phyloP scores from a whole-genome alignment of 352 stramenopile genomes.

The Bremia lactucae region DNA sequence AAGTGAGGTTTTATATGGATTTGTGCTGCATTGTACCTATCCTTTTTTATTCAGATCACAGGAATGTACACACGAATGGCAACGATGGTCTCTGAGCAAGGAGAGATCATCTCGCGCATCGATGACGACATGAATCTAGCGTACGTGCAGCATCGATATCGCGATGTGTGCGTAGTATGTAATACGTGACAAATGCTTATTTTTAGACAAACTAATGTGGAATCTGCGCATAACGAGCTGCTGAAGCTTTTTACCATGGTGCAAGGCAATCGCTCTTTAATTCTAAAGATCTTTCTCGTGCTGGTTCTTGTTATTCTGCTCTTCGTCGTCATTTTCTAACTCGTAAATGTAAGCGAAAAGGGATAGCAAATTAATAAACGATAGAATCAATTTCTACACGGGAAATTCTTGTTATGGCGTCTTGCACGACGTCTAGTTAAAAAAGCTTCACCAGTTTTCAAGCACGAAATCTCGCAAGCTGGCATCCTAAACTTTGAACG shows the following conservation, averaged over 20 bases:
- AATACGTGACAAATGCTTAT: conserved; percentile 3
- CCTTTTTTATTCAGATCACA: conserved; percentile 40
- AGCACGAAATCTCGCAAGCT: no score
- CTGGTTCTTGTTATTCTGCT: conserved; percentile 77
- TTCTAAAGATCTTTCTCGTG: conserved; percentile 81
- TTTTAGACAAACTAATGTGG: conserved; percentile 61
- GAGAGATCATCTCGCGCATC: conserved; percentile 71
- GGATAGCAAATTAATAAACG: no score
- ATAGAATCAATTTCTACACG: no score
- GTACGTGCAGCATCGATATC: conserved; percentile 28
- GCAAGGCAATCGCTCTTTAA: conserved; percentile 66
- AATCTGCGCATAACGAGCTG: conserved; percentile 58
- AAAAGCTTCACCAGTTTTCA: no score
- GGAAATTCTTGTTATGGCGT: no score
- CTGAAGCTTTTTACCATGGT: conserved; percentile 82
- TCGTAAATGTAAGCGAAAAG: no score
- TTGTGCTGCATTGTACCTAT: not conserved
- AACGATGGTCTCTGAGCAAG: conserved; percentile 70
- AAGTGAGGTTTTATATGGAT: not conserved
- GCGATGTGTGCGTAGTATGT: not conserved
- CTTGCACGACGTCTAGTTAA: no score
- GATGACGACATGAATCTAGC: conserved; percentile 83
- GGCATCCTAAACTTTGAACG: no score
- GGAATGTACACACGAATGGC: conserved; percentile 84
- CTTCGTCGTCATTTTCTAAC: conserved; percentile 73